phyloP scores from a whole-genome alignment of 805 yeast species.

The Ogataea polymorpha region DNA sequence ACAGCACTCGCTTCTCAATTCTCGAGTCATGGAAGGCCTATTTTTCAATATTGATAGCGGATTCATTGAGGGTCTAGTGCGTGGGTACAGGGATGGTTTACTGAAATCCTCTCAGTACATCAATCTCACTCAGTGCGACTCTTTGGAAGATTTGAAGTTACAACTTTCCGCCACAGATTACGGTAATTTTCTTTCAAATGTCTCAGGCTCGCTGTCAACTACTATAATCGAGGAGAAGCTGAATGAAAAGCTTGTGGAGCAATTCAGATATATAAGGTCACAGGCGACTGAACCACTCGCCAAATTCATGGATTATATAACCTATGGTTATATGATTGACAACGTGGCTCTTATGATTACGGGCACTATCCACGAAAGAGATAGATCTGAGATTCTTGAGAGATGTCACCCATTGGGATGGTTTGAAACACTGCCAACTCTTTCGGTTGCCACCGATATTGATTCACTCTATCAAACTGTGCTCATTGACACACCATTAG shows the following conservation, averaged over 20 bases:
- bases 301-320: slow-evolving; percentile 85
- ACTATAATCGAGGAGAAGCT: slow-evolving; percentile 81
- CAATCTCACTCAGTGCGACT: slow-evolving; percentile 94
- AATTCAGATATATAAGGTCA: slow-evolving; percentile 79
- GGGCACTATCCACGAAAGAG: slow-evolving; percentile 94
- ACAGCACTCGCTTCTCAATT: slow-evolving; percentile 7
- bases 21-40: slow-evolving; percentile 76
- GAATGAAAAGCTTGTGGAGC: slow-evolving; percentile 68
- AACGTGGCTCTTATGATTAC: slow-evolving; percentile 94
- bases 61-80: slow-evolving; percentile 87
- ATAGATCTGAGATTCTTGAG: slow-evolving; percentile 78
- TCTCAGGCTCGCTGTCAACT: slow-evolving; percentile 81
- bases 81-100: slow-evolving; percentile 89
- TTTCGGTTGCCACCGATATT: slow-evolving; percentile 91
- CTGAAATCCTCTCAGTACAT: slow-evolving; percentile 76
- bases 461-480: slow-evolving; percentile 92
- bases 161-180: slow-evolving; percentile 96
- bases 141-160: slow-evolving; percentile 87
- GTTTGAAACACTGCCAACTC: slow-evolving; percentile 96
- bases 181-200: slow-evolving; percentile 82
- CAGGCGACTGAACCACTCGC: slow-evolving; percentile 81
- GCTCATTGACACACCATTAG: slow-evolving; percentile 93
- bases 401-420: slow-evolving; percentile 97
- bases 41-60: slow-evolving; percentile 89
- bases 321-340: slow-evolving; percentile 98